Evolutionary conservation across 257 asterid species (phyloP), one percentile per base, ranked within the genome.

Genomic region (Ophiorrhiza pumila): DNA sequence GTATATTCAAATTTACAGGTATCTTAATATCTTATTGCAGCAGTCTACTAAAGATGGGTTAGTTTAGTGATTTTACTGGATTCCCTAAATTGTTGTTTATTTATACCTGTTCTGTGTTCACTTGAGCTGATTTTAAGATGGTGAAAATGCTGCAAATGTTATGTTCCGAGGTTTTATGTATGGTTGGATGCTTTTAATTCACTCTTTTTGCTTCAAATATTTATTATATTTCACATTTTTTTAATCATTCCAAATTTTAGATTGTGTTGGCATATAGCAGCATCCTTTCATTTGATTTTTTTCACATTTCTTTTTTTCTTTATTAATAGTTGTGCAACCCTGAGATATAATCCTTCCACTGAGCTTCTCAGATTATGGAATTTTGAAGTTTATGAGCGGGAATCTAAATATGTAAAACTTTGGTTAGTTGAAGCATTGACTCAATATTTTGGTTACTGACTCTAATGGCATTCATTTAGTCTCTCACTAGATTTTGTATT

Each of bases 1-100:
- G 78, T 95, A 72, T 95, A 95, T 69, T 27, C 86, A 41, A 71
- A 78, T 82, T 34, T 71, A 43, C 97, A 93, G 97, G 98, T 90
- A 64, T 62, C 62, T 60, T 66, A 3, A 27, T 56, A 11, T 52
- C 41, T 53, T 27, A 53, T 49, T 4, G n/a, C 17, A 14, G 7
- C 59, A 50, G 3, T 25, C 29, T 7, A 34, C 10, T 23, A 32
- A 35, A 68, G 32, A 46, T 49, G 13, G 71, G 11, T 50, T 25
- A 23, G 49, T 46, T 65, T 65, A 29, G 0, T 47, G 27, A 18
- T 52, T 35, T n/a, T 2, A 15, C 31, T 45, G 22, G 39, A 2
- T 18, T 14, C 5, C 50, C 27, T 5, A 22, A 10, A 32, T 25
- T 18, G 22, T 71, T 9, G 27, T 50, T 69, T 65, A 22, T 1